A percentile compares a stretch with the other conserved stretches of the same genome.
Evolutionary conservation across 257 asterid genomes (phyloP).

Genomic region (Ilex asprella): DNA sequence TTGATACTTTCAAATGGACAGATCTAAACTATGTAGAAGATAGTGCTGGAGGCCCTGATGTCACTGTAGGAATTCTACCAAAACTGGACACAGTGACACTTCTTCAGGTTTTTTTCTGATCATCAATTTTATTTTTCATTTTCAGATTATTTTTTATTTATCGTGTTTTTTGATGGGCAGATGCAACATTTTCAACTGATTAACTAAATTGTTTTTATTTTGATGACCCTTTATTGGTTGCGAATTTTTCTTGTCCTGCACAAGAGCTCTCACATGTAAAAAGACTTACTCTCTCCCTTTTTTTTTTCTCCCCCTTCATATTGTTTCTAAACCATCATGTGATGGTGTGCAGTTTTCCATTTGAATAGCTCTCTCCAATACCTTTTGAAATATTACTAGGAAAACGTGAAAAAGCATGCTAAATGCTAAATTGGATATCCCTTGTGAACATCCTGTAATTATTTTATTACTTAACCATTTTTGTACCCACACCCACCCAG

Average conservation of each 20-base stretch:
- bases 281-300: neutral
- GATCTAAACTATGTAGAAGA: conserved; percentile 92
- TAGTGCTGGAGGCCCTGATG: conserved; percentile 99
- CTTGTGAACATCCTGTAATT: too few species aligned
- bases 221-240: neutral
- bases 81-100: conserved; percentile 91
- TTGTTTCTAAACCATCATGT: too few species aligned
- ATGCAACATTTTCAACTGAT: neutral
- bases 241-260: neutral
- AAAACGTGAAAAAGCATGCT: too few species aligned
- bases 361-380: too few species aligned
- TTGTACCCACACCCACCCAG: too few species aligned
- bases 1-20: conserved; percentile 17
- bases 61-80: conserved; percentile 85
- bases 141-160: neutral
- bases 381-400: too few species aligned
- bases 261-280: neutral
- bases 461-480: too few species aligned
- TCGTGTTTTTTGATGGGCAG: neutral
- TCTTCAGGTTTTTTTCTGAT: conserved; percentile 57
- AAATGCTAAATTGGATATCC: too few species aligned
- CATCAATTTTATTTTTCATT: neutral
- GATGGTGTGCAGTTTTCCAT: too few species aligned
- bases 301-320: too few species aligned
- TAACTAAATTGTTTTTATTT: neutral